Conservation (phyloP, 2,329 filamentous ascomycete species). For the Hypoxylon sp. region DNA sequence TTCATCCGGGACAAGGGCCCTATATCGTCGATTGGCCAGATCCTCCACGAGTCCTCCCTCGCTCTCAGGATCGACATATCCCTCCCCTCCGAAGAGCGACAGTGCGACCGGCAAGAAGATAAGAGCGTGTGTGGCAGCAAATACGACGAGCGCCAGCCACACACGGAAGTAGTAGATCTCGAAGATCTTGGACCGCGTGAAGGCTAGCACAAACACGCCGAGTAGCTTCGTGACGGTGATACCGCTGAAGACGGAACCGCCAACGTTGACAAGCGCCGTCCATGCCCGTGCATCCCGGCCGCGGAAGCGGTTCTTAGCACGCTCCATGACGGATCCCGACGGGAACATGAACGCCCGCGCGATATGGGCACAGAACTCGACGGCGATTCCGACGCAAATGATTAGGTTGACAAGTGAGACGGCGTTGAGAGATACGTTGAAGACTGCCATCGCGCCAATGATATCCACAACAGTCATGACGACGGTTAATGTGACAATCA, state of each 20-base stretch:
- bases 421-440: conserved; percentile 91
- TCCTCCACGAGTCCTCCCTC: conserved; percentile 93
- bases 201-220: conserved; percentile 91
- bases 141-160: conserved; percentile 91
- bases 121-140: conserved; percentile 89
- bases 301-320: conserved; percentile 81
- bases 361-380: conserved; percentile 98
- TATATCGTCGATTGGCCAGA: conserved; percentile 82
- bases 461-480: conserved; percentile 96
- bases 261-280: conserved; percentile 95
- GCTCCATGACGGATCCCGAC: conserved; percentile 83
- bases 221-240: conserved; percentile 97
- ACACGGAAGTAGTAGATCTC: conserved; percentile 99
- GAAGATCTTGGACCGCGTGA: conserved; percentile 97
- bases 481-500: conserved; percentile 88
- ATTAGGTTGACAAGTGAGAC: conserved; percentile 96
- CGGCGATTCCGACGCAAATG: conserved; percentile 95
- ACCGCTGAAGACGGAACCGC: conserved; percentile 92
- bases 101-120: conserved; percentile 92
- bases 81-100: conserved; percentile 86
- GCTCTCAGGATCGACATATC: conserved; percentile 88
- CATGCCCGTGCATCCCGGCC: conserved; percentile 89
- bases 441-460: conserved; percentile 92
- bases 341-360: conserved; percentile 97
- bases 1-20: conserved; percentile 82